Conservation (phyloP, 1,284 basidiomycete genomes). For the Phlebopus sp. region DNA sequence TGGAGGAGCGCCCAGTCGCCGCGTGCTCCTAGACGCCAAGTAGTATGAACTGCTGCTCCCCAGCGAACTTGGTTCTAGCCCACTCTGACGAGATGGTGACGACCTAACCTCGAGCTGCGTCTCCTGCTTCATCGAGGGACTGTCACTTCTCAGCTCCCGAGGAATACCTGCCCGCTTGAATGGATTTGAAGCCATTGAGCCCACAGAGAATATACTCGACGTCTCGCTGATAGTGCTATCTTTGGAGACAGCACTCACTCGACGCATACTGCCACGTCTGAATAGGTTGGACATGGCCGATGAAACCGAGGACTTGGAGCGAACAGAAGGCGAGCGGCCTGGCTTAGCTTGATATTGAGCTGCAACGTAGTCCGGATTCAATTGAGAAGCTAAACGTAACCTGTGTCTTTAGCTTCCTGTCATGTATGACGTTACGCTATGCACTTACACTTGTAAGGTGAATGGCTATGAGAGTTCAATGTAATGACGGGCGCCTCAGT, state of each 20-base stretch:
- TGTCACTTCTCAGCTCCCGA: constrained; percentile 15
- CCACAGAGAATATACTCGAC: constrained; percentile 51
- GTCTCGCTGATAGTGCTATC: constrained; percentile 32
- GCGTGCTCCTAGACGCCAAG: constrained; percentile 22
- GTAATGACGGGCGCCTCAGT: constrained; percentile 61
- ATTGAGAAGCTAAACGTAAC: constrained; percentile 19
- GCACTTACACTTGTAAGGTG: constrained; percentile 15
- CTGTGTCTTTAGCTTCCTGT: constrained; percentile 6
- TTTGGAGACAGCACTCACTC: constrained; percentile 40
- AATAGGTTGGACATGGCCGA: constrained; percentile 61
- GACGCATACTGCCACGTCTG: constrained; percentile 50
- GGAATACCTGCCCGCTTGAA: constrained; percentile 36
- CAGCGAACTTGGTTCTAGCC: constrained; percentile 15
- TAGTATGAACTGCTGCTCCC: constrained; percentile 23
- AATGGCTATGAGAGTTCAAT: constrained; percentile 26
- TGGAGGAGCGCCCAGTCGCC: constrained; percentile 29
- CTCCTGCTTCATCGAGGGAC: constrained; percentile 12
- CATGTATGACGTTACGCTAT: background rate
- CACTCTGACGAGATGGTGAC: constrained; percentile 13
- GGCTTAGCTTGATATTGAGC: constrained; percentile 52
- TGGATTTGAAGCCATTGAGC: constrained; percentile 43
- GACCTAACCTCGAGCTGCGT: constrained; percentile 9
- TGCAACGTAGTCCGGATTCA: constrained; percentile 38
- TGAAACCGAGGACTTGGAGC: constrained; percentile 57
- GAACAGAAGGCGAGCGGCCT: constrained; percentile 54